Conservation (phyloP, 106 monocot genomes). For the Agapanthus africanus region DNA sequence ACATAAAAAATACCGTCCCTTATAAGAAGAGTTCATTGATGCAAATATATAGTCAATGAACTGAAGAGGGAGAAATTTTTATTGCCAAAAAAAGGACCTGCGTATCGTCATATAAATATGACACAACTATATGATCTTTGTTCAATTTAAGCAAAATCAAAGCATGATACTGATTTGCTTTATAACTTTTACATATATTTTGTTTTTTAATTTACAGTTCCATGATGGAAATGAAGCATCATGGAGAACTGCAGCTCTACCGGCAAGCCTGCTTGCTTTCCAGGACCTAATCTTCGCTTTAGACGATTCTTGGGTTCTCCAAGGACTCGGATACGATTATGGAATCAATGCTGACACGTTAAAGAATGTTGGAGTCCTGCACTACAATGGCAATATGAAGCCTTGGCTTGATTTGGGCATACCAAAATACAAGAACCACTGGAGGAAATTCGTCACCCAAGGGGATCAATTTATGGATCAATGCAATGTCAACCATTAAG, state of each 20-base stretch:
- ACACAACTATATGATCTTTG: not conserved
- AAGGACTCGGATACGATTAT: slow-evolving; percentile 58
- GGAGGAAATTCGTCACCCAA: slow-evolving; percentile 44
- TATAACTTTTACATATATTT: not conserved
- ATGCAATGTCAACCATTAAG: slow-evolving; percentile 55
- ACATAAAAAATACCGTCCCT: not conserved
- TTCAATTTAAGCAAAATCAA: not conserved
- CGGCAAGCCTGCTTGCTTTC: slow-evolving; percentile 50
- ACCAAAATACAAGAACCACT: slow-evolving; percentile 52
- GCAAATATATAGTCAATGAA: too few relatives aligned
- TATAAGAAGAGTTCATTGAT: not conserved
- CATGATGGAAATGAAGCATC: slow-evolving; percentile 23
- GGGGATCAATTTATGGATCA: slow-evolving; percentile 52
- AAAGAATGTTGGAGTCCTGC: slow-evolving; percentile 29
- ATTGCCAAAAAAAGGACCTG: not conserved
- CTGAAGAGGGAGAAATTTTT: not conserved
- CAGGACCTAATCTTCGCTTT: slow-evolving; percentile 29
- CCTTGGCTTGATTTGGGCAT: slow-evolving; percentile 78
- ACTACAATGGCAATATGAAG: slow-evolving; percentile 81
- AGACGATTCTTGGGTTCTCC: slow-evolving; percentile 37
- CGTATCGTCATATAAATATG: not conserved
- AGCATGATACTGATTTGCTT: not conserved
- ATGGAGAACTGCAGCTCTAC: slow-evolving; percentile 38
- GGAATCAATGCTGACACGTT: slow-evolving; percentile 17
- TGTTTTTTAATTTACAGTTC: slow-evolving; percentile 19